Evolutionary conservation across 257 asterid species (phyloP), one percentile per base, ranked within the genome.

Genomic region (Mitragyna speciosa): DNA sequence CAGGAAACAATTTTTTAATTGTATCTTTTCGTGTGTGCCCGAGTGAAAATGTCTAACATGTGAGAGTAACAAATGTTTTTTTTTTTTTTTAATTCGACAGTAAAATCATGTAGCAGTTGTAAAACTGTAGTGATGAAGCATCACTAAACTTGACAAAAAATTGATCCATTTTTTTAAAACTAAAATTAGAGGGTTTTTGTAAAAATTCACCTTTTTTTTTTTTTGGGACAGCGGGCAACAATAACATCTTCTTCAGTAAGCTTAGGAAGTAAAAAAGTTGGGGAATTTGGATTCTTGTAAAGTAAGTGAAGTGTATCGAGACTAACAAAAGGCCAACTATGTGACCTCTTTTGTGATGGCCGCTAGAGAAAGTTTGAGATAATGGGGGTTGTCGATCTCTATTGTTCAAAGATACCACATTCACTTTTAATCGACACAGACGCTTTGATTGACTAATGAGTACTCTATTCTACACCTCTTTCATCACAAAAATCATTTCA

Each of bases 391-490:
- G 22, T 20, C 8, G 20, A 36, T 36, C 39, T 1, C 41, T 45
- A 48, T 69, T 76, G 83, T 76, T 82, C 79, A 70, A 76, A 12
- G 14, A 59, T 59, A 68, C 36, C 51, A 22, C 45, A 20, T 59
- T 78, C 31, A 82, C 82, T 79, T 86, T 79, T 81, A 30, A 73
- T 76, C 75, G 70, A 58, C 51, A 39, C 72, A 86, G 84, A 82
- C 83, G 81, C 88, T 81, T 86, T 90, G 86, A 92, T 86, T 91
- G 87, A 92, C 90, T 84, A 89, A 91, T 89, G 80, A 94, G 82
- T 85, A 51, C 31, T 2, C n/a, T 26, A 58, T 7, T 6, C 41
- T 0, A 12, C 26, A 64, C 12, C 74, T 51, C 54, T 73, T 66
- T 11, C 72, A 47, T 10, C 4, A 47, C 59, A 52, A 41, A 28